phyloP scores from a whole-genome alignment of 2,329 filamentous ascomycete genomes.

The Teratosphaeria destructans region DNA sequence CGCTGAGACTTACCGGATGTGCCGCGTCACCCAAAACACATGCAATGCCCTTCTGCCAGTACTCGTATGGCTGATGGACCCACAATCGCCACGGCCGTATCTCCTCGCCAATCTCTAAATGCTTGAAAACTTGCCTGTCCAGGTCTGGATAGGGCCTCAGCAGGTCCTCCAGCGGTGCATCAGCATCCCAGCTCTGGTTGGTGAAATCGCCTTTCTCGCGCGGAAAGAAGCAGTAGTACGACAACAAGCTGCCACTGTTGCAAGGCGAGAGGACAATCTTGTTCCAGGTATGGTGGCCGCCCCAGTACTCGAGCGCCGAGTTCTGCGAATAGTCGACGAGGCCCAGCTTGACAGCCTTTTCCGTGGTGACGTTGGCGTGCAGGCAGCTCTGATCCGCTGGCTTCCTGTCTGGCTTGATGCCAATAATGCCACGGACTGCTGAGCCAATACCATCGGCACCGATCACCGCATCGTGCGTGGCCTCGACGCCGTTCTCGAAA shows the following conservation, averaged over 20 bases:
- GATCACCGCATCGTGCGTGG: conserved; percentile 49
- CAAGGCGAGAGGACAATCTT: conserved; percentile 64
- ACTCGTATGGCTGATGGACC: conserved; percentile 53
- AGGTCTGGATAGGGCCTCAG: conserved; percentile 51
- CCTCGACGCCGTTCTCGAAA: conserved; percentile 43
- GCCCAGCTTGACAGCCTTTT: conserved; percentile 49
- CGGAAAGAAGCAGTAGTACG: conserved; percentile 62
- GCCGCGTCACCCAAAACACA: conserved; percentile 57
- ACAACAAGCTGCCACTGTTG: conserved; percentile 53
- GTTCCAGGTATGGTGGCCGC: conserved; percentile 51
- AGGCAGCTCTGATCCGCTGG: conserved; percentile 52
- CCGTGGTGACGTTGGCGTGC: conserved; percentile 53
- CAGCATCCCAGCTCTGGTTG: conserved; percentile 49
- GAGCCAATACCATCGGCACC: conserved; percentile 61
- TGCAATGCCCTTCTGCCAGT: conserved; percentile 41
- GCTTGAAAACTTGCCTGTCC: conserved; percentile 46
- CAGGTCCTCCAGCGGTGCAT: conserved; percentile 43
- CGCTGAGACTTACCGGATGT: conserved; percentile 36
- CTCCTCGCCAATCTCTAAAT: conserved; percentile 51
- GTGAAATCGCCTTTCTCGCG: conserved; percentile 50
- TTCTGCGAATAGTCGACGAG: conserved; percentile 53
- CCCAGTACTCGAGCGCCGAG: conserved; percentile 59
- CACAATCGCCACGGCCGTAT: conserved; percentile 58
- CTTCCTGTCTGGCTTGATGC: conserved; percentile 50
- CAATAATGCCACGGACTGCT: conserved; percentile 51